phyloP scores from a whole-genome alignment of 2,329 filamentous ascomycete species.

The Aspergillus glaucus region DNA sequence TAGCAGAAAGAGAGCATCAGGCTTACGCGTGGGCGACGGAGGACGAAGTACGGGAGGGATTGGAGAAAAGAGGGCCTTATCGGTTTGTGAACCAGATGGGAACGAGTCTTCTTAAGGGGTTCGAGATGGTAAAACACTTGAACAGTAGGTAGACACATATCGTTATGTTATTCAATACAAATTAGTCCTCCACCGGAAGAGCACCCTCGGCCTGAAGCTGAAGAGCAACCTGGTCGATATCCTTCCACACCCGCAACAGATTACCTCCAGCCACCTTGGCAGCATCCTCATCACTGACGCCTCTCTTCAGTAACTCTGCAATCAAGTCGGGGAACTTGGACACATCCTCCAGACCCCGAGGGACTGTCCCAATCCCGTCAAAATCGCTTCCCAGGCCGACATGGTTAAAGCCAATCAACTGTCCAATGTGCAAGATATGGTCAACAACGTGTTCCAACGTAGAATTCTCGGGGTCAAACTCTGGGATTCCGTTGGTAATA shows the following conservation, averaged over 20 bases:
- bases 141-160: not conserved
- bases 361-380: slow-evolving; percentile 59
- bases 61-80: slow-evolving; percentile 12
- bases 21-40: slow-evolving; percentile 33
- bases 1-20: slow-evolving; percentile 32
- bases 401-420: slow-evolving; percentile 76
- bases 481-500: slow-evolving; percentile 59
- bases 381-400: slow-evolving; percentile 88
- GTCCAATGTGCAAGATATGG: slow-evolving; percentile 77
- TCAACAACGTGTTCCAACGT: slow-evolving; percentile 71
- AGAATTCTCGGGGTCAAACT: slow-evolving; percentile 59
- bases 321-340: slow-evolving; percentile 75
- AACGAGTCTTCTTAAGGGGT: slow-evolving; percentile 17
- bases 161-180: not conserved
- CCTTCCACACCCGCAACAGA: slow-evolving; percentile 74
- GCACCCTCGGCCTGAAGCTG: slow-evolving; percentile 56
- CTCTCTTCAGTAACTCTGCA: slow-evolving; percentile 64
- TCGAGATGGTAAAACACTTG: slow-evolving; percentile 9
- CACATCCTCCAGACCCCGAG: slow-evolving; percentile 75
- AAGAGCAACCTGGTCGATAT: slow-evolving; percentile 65
- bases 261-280: slow-evolving; percentile 74
- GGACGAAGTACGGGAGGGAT: slow-evolving; percentile 22
- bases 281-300: slow-evolving; percentile 67
- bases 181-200: slow-evolving; percentile 39
- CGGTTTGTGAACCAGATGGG: slow-evolving; percentile 17